Evolutionary conservation across 2,329 filamentous ascomycete species (phyloP).

Genomic region (Exophiala oligosperma): DNA sequence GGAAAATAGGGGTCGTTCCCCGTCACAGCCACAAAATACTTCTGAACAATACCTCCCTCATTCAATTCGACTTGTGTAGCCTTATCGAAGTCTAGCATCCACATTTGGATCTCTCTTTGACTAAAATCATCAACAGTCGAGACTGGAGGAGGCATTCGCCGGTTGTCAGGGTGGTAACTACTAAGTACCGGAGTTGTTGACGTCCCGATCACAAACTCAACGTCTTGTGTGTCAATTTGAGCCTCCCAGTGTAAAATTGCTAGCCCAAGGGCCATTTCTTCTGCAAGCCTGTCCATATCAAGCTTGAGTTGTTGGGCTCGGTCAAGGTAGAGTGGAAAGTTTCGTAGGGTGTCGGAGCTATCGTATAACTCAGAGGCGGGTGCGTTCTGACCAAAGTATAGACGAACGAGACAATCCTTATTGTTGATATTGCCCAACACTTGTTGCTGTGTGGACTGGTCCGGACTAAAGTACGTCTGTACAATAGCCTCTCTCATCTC

Average conservation of each 20-base stretch:
- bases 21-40: slow-evolving; percentile 22
- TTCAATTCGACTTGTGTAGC: slow-evolving; percentile 6
- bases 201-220: slow-evolving; percentile 22
- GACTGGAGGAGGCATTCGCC: neutral
- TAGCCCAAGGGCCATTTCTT: slow-evolving; percentile 23
- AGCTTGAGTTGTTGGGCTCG: slow-evolving; percentile 11
- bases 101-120: slow-evolving; percentile 11
- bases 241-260: slow-evolving; percentile 23
- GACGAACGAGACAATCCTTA: slow-evolving; percentile 14
- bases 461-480: slow-evolving; percentile 4
- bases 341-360: slow-evolving; percentile 12
- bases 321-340: slow-evolving; percentile 22
- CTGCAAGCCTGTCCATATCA: slow-evolving; percentile 14
- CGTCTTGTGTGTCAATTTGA: slow-evolving; percentile 15
- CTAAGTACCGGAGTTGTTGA: neutral
- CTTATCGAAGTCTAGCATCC: slow-evolving; percentile 23
- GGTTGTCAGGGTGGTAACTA: too few relatives aligned
- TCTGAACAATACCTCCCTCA: neutral
- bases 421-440: slow-evolving; percentile 9
- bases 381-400: slow-evolving; percentile 15
- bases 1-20: slow-evolving; percentile 23
- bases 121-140: slow-evolving; percentile 9
- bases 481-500: slow-evolving; percentile 2
- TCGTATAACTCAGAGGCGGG: slow-evolving; percentile 8
- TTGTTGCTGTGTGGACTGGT: neutral